phyloP scores from a whole-genome alignment of 768 basidiomycete species.

The Daedaleopsis sinensis region DNA sequence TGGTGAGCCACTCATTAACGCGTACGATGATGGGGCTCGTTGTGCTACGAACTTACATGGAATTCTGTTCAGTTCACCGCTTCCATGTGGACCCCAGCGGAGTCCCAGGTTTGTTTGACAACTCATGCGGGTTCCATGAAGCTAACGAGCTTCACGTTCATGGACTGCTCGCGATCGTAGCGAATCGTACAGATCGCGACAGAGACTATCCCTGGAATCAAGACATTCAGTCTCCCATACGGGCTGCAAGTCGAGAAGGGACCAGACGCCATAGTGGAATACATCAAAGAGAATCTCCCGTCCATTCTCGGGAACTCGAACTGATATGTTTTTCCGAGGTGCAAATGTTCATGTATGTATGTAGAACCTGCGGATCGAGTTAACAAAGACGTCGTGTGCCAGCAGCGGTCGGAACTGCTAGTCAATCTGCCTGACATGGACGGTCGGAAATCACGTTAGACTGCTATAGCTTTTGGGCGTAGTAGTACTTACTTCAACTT shows the following conservation, averaged over 20 bases:
- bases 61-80: conserved; percentile 19
- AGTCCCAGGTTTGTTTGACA: conserved; percentile 15
- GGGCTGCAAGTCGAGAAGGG: conserved; percentile 24
- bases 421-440: too few species aligned
- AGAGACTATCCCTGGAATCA: conserved; percentile 18
- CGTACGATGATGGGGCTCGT: too few species aligned
- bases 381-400: too few species aligned
- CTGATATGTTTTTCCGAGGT: neutral
- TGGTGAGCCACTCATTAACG: conserved; percentile 9
- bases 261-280: conserved; percentile 23
- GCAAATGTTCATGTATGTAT: too few species aligned
- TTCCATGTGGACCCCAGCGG: conserved; percentile 26
- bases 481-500: neutral
- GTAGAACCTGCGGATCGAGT: too few species aligned
- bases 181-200: conserved; percentile 24
- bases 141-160: neutral
- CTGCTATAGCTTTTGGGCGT: too few species aligned
- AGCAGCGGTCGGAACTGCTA: too few species aligned
- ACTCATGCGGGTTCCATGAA: neutral
- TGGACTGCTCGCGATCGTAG: conserved; percentile 5
- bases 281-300: conserved; percentile 23
- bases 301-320: conserved; percentile 6
- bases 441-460: too few species aligned
- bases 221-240: conserved; percentile 22
- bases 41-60: too few species aligned